Base-by-base conservation (phyloP, 495 filamentous ascomycete genomes). In the Lasiosphaeria hispida region DNA sequence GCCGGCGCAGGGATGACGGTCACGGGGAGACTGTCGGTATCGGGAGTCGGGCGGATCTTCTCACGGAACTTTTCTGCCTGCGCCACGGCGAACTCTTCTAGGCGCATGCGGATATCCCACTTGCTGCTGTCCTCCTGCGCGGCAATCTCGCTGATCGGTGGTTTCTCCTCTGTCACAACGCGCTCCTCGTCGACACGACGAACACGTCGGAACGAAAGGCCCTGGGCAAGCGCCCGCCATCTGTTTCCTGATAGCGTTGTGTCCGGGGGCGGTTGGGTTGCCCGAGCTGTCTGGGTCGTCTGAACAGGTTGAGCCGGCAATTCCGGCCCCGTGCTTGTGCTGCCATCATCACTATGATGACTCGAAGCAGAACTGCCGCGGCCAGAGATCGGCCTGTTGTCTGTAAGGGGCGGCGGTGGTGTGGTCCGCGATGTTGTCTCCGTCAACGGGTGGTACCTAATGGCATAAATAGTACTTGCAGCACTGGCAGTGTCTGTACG, bases 381-480 rank as follows among this genome's bases (percentile, higher is more conserved):
- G 15, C 70, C 63, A 7, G 75, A 72, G 17, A 70, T 38, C 2
- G 62, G 53, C 51, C 7, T 39, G 47, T 34, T 76, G 6, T 78
- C 48, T 4, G 51, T 77, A n/a, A 51, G 65, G 3, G 43, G 14
- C 7, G 61, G 67, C 0, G 67, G 67, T 11, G 77, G 73, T 13
- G 75, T 75, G 13, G 71, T 68, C 49, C 71, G 75, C 7, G 75
- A 69, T 11, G 85, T 85, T n/a, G 86, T 77, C 60, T 86, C 85
- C 37, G 82, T 84, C 44, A 87, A 79, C n/a, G 89, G 82, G 59
- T 93, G 88, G 66, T 95, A 92, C 45, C 86, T 85, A 48, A 96
- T 81, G 55, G 87, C 85, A 63, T 96, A 96, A 11, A 94, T 83
- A 3, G 92, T 96, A 70, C 90, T 94, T 43, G 86, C 77, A 14